Conservation (phyloP, 2,329 filamentous ascomycete species). For the Exserohilum turcica region DNA sequence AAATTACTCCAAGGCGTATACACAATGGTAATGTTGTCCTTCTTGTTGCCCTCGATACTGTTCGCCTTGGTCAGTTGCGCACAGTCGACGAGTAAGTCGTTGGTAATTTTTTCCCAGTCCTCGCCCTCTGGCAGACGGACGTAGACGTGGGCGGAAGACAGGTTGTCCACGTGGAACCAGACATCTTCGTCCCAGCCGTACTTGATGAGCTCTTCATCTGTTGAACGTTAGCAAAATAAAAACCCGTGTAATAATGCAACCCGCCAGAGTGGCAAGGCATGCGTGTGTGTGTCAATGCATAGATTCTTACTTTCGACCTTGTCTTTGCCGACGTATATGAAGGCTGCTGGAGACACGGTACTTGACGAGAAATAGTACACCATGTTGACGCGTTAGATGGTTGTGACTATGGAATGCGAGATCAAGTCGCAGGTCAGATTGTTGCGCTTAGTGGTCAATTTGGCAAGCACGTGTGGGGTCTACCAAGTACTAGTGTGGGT, state of each 20-base stretch:
- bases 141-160: slow-evolving; percentile 96
- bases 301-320: slow-evolving; percentile 87
- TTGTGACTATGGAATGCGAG: neutral
- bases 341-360: slow-evolving; percentile 78
- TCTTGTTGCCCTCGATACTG: slow-evolving; percentile 99
- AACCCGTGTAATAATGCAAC: too few relatives aligned
- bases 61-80: slow-evolving; percentile 99
- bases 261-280: neutral
- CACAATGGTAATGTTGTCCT: slow-evolving; percentile 94
- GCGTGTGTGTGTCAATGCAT: neutral
- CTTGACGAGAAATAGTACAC: slow-evolving; percentile 96
- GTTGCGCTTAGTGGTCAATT: slow-evolving; percentile 27
- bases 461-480: slow-evolving; percentile 36
- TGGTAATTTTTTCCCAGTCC: slow-evolving; percentile 80
- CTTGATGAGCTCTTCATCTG: slow-evolving; percentile 97
- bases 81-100: slow-evolving; percentile 78
- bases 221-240: neutral
- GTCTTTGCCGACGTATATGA: slow-evolving; percentile 97
- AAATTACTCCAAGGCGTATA: slow-evolving; percentile 98
- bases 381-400: slow-evolving; percentile 58
- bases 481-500: slow-evolving; percentile 25
- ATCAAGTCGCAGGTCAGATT: neutral
- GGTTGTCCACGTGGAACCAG: slow-evolving; percentile 98
- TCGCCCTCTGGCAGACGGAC: slow-evolving; percentile 79
- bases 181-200: slow-evolving; percentile 94